Percentiles rank a stretch among this genome's conserved stretches.
Conservation (phyloP, 495 filamentous ascomycete genomes). For the Talaromyces stipitatus region DNA sequence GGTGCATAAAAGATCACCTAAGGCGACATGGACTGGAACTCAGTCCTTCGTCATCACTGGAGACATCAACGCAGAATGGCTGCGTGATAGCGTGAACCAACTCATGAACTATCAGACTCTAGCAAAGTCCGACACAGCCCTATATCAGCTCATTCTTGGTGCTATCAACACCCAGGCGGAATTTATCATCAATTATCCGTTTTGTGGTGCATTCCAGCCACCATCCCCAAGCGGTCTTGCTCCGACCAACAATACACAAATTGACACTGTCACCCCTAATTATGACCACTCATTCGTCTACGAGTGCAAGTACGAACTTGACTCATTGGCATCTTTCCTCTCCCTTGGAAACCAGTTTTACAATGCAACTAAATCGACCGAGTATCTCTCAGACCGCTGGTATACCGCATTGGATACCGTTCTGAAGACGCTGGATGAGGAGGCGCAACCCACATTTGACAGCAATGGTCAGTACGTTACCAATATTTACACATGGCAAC, state of each 20-base stretch:
- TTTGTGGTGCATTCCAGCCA: constrained; percentile 98
- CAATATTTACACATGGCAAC: constrained; percentile 83
- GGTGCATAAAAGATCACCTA: constrained; percentile 37
- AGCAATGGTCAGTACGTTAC: constrained; percentile 49
- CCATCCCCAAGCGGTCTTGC: constrained; percentile 70
- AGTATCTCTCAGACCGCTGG: constrained; percentile 75
- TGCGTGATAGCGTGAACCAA: constrained; percentile 96
- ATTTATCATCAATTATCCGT: constrained; percentile 88
- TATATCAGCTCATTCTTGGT: constrained; percentile 76
- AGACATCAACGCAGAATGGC: constrained; percentile 98
- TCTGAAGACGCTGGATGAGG: constrained; percentile 64
- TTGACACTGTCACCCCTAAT: constrained; percentile 75
- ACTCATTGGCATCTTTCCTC: constrained; percentile 90
- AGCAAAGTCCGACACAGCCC: constrained; percentile 65
- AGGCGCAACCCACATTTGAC: constrained; percentile 75
- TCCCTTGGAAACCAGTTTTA: constrained; percentile 80
- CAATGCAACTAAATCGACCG: constrained; percentile 65
- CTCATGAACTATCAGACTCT: constrained; percentile 80
- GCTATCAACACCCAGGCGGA: constrained; percentile 96
- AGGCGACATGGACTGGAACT: constrained; percentile 65
- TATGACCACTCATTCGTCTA: constrained; percentile 83
- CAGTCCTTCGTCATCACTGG: constrained; percentile 97
- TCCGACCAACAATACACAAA: constrained; percentile 63
- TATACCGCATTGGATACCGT: constrained; percentile 69
- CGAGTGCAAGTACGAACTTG: constrained; percentile 98